Conservation (phyloP, 306 rosid species). For the Spatholobus suberectus region DNA sequence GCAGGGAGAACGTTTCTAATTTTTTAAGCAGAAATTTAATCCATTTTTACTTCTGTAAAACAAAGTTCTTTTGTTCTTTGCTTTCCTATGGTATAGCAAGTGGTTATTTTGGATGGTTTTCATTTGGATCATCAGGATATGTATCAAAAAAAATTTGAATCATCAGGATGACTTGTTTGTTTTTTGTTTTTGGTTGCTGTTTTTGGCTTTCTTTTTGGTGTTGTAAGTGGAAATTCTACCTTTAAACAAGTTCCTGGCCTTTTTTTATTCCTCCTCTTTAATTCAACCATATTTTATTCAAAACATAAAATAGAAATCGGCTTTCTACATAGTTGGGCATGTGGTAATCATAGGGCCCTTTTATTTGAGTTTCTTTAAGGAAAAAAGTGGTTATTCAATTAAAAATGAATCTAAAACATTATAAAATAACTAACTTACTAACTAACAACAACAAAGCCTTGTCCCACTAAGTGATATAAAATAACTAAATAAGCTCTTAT, state of each 20-base stretch:
- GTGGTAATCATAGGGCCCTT: background rate
- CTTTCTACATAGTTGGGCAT: background rate
- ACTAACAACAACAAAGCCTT: background rate
- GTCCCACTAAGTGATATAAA: background rate
- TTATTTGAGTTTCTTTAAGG: no score
- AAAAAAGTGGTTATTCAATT: no score
- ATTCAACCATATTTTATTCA: background rate
- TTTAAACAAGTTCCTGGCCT: background rate
- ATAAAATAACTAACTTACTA: background rate
- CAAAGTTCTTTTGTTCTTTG: background rate
- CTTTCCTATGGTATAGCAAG: background rate
- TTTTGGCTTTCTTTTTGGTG: background rate
- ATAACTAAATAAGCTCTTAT: background rate
- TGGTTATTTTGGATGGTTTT: slow-evolving; percentile 10
- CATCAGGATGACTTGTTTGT: background rate
- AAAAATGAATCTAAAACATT: background rate
- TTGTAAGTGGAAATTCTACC: background rate
- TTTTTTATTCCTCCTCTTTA: background rate
- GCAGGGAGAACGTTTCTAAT: background rate
- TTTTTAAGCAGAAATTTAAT: background rate
- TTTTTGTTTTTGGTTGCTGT: background rate
- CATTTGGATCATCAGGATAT: background rate
- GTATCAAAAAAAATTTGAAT: no score
- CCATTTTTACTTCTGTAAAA: background rate
- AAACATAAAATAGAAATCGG: background rate